These are phyloP conservation scores for Scleroderma bovista DNA, from an alignment of 768 basidiomycete genomes.

Conservation along the genomic window DNA sequence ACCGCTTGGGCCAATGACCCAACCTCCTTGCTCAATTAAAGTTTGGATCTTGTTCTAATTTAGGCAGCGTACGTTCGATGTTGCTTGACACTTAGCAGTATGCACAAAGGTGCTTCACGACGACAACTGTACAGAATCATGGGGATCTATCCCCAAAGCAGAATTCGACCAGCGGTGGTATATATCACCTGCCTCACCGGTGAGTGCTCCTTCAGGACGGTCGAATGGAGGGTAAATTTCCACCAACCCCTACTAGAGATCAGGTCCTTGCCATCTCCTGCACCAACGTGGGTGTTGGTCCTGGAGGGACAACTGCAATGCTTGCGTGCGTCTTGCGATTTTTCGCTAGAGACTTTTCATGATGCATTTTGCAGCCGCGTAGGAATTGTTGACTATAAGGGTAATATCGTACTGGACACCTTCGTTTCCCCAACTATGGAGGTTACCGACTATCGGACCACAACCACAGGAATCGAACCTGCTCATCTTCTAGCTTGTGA, in stretches of 20 bases:
- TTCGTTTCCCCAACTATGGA: slow-evolving; percentile 62
- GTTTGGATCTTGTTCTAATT: too few relatives aligned
- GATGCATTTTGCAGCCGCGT: slow-evolving; percentile 36
- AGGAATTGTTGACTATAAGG: slow-evolving; percentile 52
- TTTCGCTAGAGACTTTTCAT: slow-evolving; percentile 1
- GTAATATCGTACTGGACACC: slow-evolving; percentile 54
- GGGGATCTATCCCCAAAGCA: not conserved
- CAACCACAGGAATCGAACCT: slow-evolving; percentile 51
- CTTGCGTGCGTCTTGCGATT: slow-evolving; percentile 54
- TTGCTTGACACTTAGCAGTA: too few relatives aligned
- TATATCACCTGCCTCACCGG: slow-evolving; percentile 16
- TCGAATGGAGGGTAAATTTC: slow-evolving; percentile 29
- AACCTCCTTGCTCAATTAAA: too few relatives aligned
- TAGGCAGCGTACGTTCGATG: too few relatives aligned
- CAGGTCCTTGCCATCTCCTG: slow-evolving; percentile 59
- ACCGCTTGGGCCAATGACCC: too few relatives aligned
- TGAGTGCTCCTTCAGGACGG: slow-evolving; percentile 10
- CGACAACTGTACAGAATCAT: too few relatives aligned
- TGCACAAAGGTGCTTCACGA: too few relatives aligned
- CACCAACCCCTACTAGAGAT: slow-evolving; percentile 30
- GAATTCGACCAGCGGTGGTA: too few relatives aligned
- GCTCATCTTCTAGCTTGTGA: slow-evolving; percentile 36
- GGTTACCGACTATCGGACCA: slow-evolving; percentile 70
- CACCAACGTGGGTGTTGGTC: slow-evolving; percentile 70
- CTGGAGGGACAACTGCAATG: slow-evolving; percentile 78